Base-by-base conservation (phyloP, 768 basidiomycete genomes). In the Pisolithus orientalis region DNA sequence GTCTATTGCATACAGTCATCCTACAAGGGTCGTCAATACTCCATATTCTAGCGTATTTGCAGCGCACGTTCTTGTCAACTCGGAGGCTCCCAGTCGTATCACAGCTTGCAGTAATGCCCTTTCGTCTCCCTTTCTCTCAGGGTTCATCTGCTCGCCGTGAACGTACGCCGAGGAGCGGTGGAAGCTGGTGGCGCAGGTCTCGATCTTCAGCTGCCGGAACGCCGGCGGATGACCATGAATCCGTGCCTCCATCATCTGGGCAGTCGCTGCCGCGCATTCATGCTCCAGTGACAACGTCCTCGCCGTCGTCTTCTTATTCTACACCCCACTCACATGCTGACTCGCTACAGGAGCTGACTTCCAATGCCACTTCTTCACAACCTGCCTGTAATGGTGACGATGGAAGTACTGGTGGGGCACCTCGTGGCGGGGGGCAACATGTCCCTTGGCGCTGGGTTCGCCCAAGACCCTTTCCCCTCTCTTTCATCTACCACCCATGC, bases 151-250 rank as follows among this genome's bases (percentile, higher is more conserved):
- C 67, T 14, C 66, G 68, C 16, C 67, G 68, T 3, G 73, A 74
- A 57, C 73, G 64, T 46, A 65, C 68, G 16, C 69, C 71, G 16
- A 72, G 73, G 38, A 69, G 69, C 28, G 74, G 76, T 34, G 34
- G 34, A 52, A 90, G 90, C 62, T 87, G 87, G 81, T 90, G 89
- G 89, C 73, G 88, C 51, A 67, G 89, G 59, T 89, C 89, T 62
- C 79, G 87, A n/a, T 90, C 90, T 72, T 85, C 85, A 7, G 75
- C 87, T 38, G 84, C 89, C 57, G 57, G 70, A 13, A 72, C 77
- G n/a, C 66, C 74, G 7, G 58, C 62, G 50, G 53, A 51, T 43
- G 59, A 53, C 50, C 58, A 50, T 62, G 51, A 56, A 49, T 53
- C 54, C 44, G 51, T 8, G 60, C 53, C 44, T 29, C 13, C 44